A percentile compares a stretch with the other conserved stretches of the same genome.
Conservation (phyloP, 345 rosid genomes). For the Capsella bursapastoris region DNA sequence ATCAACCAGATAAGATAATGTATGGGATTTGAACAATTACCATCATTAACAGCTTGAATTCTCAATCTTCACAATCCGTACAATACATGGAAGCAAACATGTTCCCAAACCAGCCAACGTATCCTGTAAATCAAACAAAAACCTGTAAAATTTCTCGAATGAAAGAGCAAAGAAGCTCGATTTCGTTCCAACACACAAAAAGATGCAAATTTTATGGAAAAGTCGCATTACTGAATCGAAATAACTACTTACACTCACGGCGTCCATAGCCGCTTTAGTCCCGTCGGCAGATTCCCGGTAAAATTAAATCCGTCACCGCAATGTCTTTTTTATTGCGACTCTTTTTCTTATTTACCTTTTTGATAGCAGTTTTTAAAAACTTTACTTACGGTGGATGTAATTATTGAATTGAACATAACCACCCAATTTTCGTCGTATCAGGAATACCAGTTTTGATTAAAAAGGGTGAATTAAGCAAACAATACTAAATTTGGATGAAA, state of each 20-base stretch:
- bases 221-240: no score
- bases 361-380: not conserved
- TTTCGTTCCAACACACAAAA: no score
- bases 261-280: not conserved
- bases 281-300: conserved; percentile 2
- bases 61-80: not conserved
- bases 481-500: not conserved
- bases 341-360: not conserved
- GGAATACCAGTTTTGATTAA: no score
- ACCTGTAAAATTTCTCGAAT: no score
- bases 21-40: not conserved
- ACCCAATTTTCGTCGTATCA: not conserved
- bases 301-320: not conserved
- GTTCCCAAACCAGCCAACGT: not conserved
- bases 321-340: not conserved
- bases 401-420: not conserved
- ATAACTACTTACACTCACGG: no score
- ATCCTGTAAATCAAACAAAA: no score
- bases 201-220: no score
- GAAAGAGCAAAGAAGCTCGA: no score
- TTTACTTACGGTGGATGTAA: not conserved
- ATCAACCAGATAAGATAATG: not conserved
- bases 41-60: not conserved
- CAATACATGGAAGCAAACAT: not conserved
- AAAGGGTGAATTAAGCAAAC: not conserved